These are phyloP conservation scores for Mrakia hoshinonis DNA, from an alignment of 768 basidiomycete species.

Conservation along the genomic window DNA sequence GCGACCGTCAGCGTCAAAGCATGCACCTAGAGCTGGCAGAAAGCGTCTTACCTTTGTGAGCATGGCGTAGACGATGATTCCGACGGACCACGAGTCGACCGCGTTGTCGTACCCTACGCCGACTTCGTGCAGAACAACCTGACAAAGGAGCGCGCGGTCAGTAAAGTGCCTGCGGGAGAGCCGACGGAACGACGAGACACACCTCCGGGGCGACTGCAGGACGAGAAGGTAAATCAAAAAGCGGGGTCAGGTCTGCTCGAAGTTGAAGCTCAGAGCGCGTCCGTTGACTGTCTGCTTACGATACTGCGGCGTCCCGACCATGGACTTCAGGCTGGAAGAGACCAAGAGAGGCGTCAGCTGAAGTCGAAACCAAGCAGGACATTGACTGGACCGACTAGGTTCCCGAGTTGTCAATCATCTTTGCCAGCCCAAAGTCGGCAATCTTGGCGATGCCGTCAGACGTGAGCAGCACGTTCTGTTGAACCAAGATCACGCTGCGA, in stretches of 20 bases:
- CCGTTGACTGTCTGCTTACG: slow-evolving; percentile 31
- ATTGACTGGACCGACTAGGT: slow-evolving; percentile 50
- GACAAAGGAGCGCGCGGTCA: slow-evolving; percentile 27
- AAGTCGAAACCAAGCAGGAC: slow-evolving; percentile 10
- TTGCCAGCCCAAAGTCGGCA: slow-evolving; percentile 93
- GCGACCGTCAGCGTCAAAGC: slow-evolving; percentile 3
- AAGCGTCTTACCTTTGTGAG: slow-evolving; percentile 49
- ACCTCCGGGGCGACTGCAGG: slow-evolving; percentile 3
- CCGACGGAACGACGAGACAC: neutral
- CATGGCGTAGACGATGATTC: slow-evolving; percentile 75
- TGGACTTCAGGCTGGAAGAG: slow-evolving; percentile 51
- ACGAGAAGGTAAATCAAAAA: neutral
- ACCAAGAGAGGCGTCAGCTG: neutral
- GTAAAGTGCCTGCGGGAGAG: neutral
- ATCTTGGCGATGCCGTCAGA: slow-evolving; percentile 64
- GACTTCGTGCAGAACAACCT: slow-evolving; percentile 65
- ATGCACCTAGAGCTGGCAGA: neutral
- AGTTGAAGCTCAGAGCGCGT: neutral
- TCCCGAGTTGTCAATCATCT: slow-evolving; percentile 77
- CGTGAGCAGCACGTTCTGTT: slow-evolving; percentile 75
- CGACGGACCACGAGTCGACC: slow-evolving; percentile 94
- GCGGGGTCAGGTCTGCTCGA: neutral
- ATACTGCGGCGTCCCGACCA: slow-evolving; percentile 94
- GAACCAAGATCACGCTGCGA: slow-evolving; percentile 8
- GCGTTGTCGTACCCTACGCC: slow-evolving; percentile 65